Evolutionary conservation across 768 basidiomycete genomes (phyloP).

Genomic region (Candolleomyces aberdarensis): DNA sequence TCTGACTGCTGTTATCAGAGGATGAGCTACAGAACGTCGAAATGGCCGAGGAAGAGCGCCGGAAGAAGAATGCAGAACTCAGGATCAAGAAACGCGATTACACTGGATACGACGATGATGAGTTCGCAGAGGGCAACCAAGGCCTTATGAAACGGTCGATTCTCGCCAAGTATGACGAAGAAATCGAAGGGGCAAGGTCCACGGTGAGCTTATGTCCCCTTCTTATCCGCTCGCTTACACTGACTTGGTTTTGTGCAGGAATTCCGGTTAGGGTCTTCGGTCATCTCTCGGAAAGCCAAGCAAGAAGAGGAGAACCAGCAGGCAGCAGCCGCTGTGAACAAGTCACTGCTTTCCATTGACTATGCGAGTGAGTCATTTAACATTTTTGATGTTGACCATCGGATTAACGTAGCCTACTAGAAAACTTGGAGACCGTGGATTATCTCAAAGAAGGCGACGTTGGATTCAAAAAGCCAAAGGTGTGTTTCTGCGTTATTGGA

Average conservation of each 20-base stretch:
- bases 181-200: conserved; percentile 71
- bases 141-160: conserved; percentile 77
- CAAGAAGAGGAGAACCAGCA: conserved; percentile 48
- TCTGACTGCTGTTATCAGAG: conserved; percentile 48
- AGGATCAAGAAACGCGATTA: conserved; percentile 90
- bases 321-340: conserved; percentile 66
- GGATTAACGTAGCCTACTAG: conserved; percentile 35
- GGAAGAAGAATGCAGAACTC: conserved; percentile 73
- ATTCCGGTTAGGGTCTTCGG: conserved; percentile 75
- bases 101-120: conserved; percentile 95
- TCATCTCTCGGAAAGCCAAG: conserved; percentile 38
- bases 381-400: not conserved
- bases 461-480: conserved; percentile 95
- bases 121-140: conserved; percentile 71
- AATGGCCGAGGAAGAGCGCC: conserved; percentile 84
- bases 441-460: conserved; percentile 89
- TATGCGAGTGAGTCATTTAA: conserved; percentile 70
- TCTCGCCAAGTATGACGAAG: conserved; percentile 92
- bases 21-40: conserved; percentile 97
- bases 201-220: conserved; percentile 41
- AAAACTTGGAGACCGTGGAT: conserved; percentile 84
- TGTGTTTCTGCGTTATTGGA: conserved; percentile 22
- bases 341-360: conserved; percentile 78
- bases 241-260: conserved; percentile 45
- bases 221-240: conserved; percentile 6